These are phyloP conservation scores for Sclerotiophoma versabilis DNA, from an alignment of 2,329 filamentous ascomycete genomes.

Conservation along the genomic window DNA sequence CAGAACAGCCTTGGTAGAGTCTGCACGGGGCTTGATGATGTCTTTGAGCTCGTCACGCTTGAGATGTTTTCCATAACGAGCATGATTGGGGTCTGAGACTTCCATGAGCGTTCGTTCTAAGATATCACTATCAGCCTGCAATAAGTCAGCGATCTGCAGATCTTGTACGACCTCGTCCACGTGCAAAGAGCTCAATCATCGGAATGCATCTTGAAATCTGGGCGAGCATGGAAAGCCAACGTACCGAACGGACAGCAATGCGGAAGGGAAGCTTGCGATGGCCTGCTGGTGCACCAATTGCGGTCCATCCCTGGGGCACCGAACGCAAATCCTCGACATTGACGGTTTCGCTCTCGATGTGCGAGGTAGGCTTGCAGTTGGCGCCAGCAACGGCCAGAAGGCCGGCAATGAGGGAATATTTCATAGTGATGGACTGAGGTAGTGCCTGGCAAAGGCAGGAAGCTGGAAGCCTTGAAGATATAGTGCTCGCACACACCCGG, in stretches of 20 bases:
- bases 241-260: conserved; percentile 49
- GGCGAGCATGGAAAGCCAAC: conserved; percentile 10
- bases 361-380: conserved; percentile 36
- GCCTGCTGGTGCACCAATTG: conserved; percentile 42
- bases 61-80: conserved; percentile 68
- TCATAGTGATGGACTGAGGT: conserved; percentile 30
- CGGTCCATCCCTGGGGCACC: conserved; percentile 48
- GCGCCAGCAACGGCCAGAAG: conserved; percentile 42
- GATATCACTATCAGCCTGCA: conserved; percentile 56
- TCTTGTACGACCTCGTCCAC: conserved; percentile 4
- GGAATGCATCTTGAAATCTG: background rate
- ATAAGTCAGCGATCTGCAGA: conserved; percentile 23
- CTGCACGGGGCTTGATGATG: conserved; percentile 60
- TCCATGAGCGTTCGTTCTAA: conserved; percentile 68
- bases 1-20: conserved; percentile 59
- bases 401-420: conserved; percentile 39
- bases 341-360: conserved; percentile 34
- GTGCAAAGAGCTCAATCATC: background rate
- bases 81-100: conserved; percentile 66
- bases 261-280: conserved; percentile 47
- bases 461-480: conserved; percentile 2
- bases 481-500: conserved; percentile 8
- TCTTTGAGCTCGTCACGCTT: conserved; percentile 65
- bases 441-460: background rate
- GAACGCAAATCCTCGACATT: conserved; percentile 40